phyloP scores from a whole-genome alignment of 1,139 yeast species.

The Zygosaccharomyces pseudobailii region DNA sequence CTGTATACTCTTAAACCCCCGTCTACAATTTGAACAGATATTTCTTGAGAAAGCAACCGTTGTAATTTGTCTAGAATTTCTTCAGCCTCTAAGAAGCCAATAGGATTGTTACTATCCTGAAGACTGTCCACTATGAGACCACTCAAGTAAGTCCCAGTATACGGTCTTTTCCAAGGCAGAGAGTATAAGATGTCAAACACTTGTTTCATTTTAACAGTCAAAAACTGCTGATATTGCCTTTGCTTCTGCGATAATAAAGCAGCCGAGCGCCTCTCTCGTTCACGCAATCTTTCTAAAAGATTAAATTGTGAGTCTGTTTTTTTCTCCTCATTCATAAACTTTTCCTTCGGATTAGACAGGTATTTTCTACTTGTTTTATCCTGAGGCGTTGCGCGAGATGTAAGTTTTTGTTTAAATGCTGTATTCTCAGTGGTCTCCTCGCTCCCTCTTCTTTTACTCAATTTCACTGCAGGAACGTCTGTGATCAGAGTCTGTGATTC shows the following conservation, averaged over 20 bases:
- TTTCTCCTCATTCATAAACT: conserved; percentile 17
- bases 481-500: conserved; percentile 9
- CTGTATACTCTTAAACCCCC: conserved; percentile 29
- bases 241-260: conserved; percentile 31
- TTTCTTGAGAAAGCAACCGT: conserved; percentile 14
- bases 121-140: conserved; percentile 33
- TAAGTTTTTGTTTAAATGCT: conserved; percentile 1
- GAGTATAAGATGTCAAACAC: conserved; percentile 33
- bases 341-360: conserved; percentile 18
- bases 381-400: background rate
- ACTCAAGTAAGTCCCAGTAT: conserved; percentile 30
- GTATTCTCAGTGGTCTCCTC: conserved; percentile 5
- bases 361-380: conserved; percentile 4
- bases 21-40: conserved; percentile 22
- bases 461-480: conserved; percentile 22
- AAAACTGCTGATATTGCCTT: conserved; percentile 36
- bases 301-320: conserved; percentile 21
- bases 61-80: conserved; percentile 28
- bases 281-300: conserved; percentile 26
- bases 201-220: conserved; percentile 41
- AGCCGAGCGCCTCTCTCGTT: conserved; percentile 27
- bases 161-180: conserved; percentile 32
- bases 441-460: conserved; percentile 23
- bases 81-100: conserved; percentile 33
- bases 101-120: conserved; percentile 32